These are phyloP conservation scores for Mycosarcoma mackinlayi DNA, from an alignment of 1,284 basidiomycete species.

Conservation along the genomic window DNA sequence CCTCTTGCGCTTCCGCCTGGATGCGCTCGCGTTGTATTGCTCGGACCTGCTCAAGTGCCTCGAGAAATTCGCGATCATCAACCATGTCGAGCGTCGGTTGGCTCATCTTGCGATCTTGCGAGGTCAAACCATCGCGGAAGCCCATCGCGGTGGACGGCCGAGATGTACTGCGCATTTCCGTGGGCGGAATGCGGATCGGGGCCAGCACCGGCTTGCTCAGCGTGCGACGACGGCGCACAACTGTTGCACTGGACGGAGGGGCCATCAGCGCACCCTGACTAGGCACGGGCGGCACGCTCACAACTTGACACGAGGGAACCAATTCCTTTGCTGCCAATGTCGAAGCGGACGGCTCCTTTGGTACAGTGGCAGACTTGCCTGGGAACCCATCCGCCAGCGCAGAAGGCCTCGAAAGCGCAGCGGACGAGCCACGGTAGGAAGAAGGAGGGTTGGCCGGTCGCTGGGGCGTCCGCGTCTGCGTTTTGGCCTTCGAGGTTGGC, in stretches of 20 bases:
- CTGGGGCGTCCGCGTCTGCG: conserved; percentile 22
- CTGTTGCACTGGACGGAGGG: not conserved
- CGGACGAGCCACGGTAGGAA: conserved; percentile 19
- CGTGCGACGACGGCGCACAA: conserved; percentile 18
- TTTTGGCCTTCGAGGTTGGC: conserved; percentile 1
- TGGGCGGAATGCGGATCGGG: conserved; percentile 28
- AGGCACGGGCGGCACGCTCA: not conserved
- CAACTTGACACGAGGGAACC: not conserved
- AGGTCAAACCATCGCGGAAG: conserved; percentile 24
- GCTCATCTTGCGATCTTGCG: conserved; percentile 50
- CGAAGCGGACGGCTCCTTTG: not conserved
- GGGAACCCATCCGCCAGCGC: conserved; percentile 12
- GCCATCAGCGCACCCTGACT: not conserved
- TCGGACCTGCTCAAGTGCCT: conserved; percentile 60
- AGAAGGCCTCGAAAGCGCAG: conserved; percentile 3
- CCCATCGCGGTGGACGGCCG: conserved; percentile 39
- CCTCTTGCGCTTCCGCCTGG: conserved; percentile 31
- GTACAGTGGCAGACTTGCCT: not conserved
- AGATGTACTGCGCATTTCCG: not conserved
- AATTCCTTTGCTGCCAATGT: not conserved
- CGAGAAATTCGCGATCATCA: conserved; percentile 61
- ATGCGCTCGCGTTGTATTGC: conserved; percentile 52
- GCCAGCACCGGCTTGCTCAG: conserved; percentile 29
- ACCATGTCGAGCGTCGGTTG: conserved; percentile 61
- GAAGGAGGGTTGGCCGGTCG: conserved; percentile 29